These are phyloP conservation scores for Teratosphaeria pseudoeucalypti DNA, from an alignment of 2,329 filamentous ascomycete genomes.

Conservation along the genomic window DNA sequence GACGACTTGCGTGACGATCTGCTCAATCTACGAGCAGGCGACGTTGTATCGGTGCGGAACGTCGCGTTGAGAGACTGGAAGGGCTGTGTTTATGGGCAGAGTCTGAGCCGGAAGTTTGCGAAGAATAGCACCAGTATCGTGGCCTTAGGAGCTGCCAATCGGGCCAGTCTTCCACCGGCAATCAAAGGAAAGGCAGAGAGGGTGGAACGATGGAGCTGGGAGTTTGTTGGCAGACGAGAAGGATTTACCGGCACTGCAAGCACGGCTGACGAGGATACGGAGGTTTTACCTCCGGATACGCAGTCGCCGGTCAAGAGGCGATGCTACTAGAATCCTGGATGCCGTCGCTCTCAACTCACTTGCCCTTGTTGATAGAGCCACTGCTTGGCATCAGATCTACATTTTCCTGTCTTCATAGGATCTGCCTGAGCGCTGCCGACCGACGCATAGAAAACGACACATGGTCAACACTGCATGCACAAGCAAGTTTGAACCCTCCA, in stretches of 20 bases:
- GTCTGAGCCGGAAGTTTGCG: conserved; percentile 60
- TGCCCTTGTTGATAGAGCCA: neutral
- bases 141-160: conserved; percentile 1
- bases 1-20: conserved; percentile 30
- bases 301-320: conserved; percentile 7
- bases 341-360: no score
- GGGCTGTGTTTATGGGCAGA: conserved; percentile 74
- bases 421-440: no score
- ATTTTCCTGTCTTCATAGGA: no score
- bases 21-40: conserved; percentile 51
- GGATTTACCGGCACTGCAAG: neutral
- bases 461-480: no score
- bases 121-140: conserved; percentile 43
- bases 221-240: conserved; percentile 47
- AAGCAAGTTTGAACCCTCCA: no score
- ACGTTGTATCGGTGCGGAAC: conserved; percentile 70
- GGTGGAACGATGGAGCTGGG: conserved; percentile 65
- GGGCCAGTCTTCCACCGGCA: neutral
- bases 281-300: conserved; percentile 24
- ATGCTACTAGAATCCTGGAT: neutral
- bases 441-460: no score
- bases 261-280: neutral
- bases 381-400: neutral
- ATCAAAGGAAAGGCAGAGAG: conserved; percentile 48
- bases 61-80: conserved; percentile 68